Evolutionary conservation across 164 flowering plant genomes (phyloP).

Genomic region (Stephania cephalantha): DNA sequence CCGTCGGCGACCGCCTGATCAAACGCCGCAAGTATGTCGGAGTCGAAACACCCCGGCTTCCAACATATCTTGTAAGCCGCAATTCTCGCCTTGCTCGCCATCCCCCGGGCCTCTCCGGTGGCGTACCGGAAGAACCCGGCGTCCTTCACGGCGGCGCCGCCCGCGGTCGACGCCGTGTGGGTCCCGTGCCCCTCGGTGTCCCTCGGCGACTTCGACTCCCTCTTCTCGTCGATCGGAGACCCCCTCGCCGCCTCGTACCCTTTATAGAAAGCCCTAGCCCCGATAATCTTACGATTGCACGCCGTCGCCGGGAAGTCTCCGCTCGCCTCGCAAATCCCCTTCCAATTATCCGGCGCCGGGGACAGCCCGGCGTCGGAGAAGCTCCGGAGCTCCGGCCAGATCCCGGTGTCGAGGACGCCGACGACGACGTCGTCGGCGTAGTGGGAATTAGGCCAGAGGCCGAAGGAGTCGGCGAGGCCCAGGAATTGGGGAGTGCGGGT

Average conservation of each 20-base stretch:
- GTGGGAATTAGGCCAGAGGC: constrained; percentile 63
- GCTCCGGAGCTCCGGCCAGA: constrained; percentile 67
- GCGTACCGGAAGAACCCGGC: constrained; percentile 58
- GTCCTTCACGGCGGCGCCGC: constrained; percentile 47
- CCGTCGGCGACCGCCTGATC: constrained; percentile 55
- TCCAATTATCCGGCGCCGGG: constrained; percentile 47
- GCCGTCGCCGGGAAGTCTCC: constrained; percentile 39
- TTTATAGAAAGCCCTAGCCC: constrained; percentile 52
- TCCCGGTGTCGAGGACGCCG: constrained; percentile 79
- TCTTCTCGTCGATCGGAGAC: constrained; percentile 15
- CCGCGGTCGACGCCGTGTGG: constrained; percentile 76
- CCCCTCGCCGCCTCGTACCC: constrained; percentile 37
- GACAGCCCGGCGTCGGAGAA: constrained; percentile 46
- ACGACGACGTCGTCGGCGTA: constrained; percentile 65
- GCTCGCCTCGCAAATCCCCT: constrained; percentile 45
- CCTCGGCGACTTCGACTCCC: constrained; percentile 40
- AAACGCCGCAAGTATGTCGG: constrained; percentile 27
- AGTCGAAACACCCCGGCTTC: constrained; percentile 20
- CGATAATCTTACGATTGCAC: constrained; percentile 66
- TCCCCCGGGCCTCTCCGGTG: constrained; percentile 64
- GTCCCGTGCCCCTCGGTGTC: constrained; percentile 89
- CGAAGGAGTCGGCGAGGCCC: constrained; percentile 41
- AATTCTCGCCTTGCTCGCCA: constrained; percentile 45
- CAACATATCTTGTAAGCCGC: constrained; percentile 28
- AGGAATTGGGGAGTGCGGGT: constrained; percentile 63